phyloP scores from a whole-genome alignment of 805 yeast genomes.

The Candida orba region DNA sequence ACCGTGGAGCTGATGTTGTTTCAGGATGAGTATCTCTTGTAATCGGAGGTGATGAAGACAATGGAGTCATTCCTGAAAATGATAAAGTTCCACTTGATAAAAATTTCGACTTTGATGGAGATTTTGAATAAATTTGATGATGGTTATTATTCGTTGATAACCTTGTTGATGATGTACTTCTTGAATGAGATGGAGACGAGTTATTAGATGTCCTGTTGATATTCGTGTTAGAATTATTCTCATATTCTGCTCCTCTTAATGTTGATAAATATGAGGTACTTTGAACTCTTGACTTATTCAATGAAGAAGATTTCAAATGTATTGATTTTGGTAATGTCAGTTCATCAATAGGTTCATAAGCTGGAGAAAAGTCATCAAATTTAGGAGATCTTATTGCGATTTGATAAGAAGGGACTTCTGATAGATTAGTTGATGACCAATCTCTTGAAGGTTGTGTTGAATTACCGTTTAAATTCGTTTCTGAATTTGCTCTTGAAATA shows the following conservation, averaged over 20 bases:
- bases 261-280: slow-evolving; percentile 19
- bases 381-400: slow-evolving; percentile 61
- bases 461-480: slow-evolving; percentile 19
- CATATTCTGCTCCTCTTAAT: slow-evolving; percentile 16
- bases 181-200: slow-evolving; percentile 18
- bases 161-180: slow-evolving; percentile 15
- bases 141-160: neutral
- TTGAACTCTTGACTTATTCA: slow-evolving; percentile 22
- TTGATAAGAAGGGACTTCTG: slow-evolving; percentile 77
- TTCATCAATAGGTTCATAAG: slow-evolving; percentile 35
- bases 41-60: slow-evolving; percentile 7
- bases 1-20: neutral
- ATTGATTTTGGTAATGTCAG: slow-evolving; percentile 20
- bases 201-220: slow-evolving; percentile 6
- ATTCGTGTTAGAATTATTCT: slow-evolving; percentile 1
- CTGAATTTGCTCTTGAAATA: slow-evolving; percentile 54
- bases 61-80: slow-evolving; percentile 7
- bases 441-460: slow-evolving; percentile 18
- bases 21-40: neutral
- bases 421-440: slow-evolving; percentile 40
- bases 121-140: neutral
- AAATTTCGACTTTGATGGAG: slow-evolving; percentile 8
- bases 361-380: slow-evolving; percentile 59
- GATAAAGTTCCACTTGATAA: neutral
- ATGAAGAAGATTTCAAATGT: slow-evolving; percentile 21